Conservation (phyloP, 2,329 filamentous ascomycete genomes). For the Diaporthe batatas region DNA sequence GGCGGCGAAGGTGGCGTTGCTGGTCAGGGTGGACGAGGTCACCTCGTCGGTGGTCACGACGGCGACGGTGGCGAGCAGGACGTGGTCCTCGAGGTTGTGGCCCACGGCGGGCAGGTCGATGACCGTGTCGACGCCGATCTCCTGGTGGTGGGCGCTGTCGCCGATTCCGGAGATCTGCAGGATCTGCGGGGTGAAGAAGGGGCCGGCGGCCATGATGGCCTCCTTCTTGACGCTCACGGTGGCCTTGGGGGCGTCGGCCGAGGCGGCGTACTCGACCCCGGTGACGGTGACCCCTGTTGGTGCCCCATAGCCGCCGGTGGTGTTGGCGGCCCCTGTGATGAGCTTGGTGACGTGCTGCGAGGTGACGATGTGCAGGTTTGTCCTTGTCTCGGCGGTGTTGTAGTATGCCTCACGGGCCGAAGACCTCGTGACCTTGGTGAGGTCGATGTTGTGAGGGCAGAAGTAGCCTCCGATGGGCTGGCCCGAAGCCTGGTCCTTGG, state of each 20-base stretch:
- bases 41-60: slow-evolving; percentile 36
- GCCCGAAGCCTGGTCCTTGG: slow-evolving; percentile 42
- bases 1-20: slow-evolving; percentile 48
- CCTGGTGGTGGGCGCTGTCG: slow-evolving; percentile 50
- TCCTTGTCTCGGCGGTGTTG: slow-evolving; percentile 42
- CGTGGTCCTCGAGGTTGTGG: slow-evolving; percentile 57
- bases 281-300: slow-evolving; percentile 38
- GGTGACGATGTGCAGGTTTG: slow-evolving; percentile 49
- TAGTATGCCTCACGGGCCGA: slow-evolving; percentile 50
- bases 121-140: slow-evolving; percentile 63
- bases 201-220: slow-evolving; percentile 58
- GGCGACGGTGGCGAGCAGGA: slow-evolving; percentile 33
- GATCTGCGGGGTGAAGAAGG: slow-evolving; percentile 58
- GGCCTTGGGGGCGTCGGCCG: slow-evolving; percentile 15
- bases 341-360: slow-evolving; percentile 49
- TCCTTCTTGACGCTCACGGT: slow-evolving; percentile 50
- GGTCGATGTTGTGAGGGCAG: slow-evolving; percentile 46
- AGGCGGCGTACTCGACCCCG: slow-evolving; percentile 42
- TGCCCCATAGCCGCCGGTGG: neutral
- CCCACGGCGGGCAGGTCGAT: slow-evolving; percentile 73
- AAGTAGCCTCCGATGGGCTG: slow-evolving; percentile 45
- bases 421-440: slow-evolving; percentile 46
- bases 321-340: slow-evolving; percentile 33
- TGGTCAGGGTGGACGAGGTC: slow-evolving; percentile 43
- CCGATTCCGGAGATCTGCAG: slow-evolving; percentile 60